Percentiles rank a stretch among this genome's conserved stretches.
These are phyloP conservation scores for Paraleonurus japonicus DNA, from an alignment of 257 asterid genomes.

Conservation along the genomic window DNA sequence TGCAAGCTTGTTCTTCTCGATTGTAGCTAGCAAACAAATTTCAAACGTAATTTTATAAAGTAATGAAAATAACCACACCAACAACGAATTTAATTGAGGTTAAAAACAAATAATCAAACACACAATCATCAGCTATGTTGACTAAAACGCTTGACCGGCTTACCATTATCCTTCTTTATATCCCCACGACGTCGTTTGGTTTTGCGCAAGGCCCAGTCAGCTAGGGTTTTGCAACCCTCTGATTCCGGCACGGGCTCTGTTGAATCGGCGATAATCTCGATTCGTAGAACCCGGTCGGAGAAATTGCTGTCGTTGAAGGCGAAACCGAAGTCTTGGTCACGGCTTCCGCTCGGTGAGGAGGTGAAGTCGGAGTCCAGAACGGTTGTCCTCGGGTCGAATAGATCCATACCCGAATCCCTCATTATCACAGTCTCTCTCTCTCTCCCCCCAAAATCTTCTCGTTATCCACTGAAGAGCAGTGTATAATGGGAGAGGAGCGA, in stretches of 20 bases:
- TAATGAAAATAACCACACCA: not conserved
- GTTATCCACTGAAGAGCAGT: slow-evolving; percentile 29
- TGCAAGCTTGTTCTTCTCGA: not conserved
- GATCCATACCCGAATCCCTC: slow-evolving; percentile 79
- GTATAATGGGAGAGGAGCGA: slow-evolving; percentile 22
- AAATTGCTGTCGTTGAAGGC: slow-evolving; percentile 88
- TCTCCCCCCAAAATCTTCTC: slow-evolving; percentile 23
- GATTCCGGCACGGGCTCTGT: slow-evolving; percentile 37
- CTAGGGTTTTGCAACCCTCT: slow-evolving; percentile 52
- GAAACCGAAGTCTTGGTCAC: slow-evolving; percentile 77
- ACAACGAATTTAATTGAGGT: slow-evolving; percentile 3
- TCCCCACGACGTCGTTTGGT: slow-evolving; percentile 76
- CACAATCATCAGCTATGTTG: not conserved
- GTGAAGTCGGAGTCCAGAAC: slow-evolving; percentile 58
- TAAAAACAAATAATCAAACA: slow-evolving; percentile 2
- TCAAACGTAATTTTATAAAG: not conserved
- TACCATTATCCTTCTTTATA: slow-evolving; percentile 48
- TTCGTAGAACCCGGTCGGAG: slow-evolving; percentile 76
- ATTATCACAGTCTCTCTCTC: slow-evolving; percentile 23
- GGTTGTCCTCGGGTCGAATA: slow-evolving; percentile 73
- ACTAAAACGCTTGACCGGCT: slow-evolving; percentile 25
- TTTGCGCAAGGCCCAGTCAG: slow-evolving; percentile 82
- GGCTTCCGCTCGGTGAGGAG: slow-evolving; percentile 46
- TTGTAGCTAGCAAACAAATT: not conserved
- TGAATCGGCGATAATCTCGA: slow-evolving; percentile 70